Conservation (phyloP, 2,329 filamentous ascomycete genomes). For the Myriosclerotinia scirpicola region DNA sequence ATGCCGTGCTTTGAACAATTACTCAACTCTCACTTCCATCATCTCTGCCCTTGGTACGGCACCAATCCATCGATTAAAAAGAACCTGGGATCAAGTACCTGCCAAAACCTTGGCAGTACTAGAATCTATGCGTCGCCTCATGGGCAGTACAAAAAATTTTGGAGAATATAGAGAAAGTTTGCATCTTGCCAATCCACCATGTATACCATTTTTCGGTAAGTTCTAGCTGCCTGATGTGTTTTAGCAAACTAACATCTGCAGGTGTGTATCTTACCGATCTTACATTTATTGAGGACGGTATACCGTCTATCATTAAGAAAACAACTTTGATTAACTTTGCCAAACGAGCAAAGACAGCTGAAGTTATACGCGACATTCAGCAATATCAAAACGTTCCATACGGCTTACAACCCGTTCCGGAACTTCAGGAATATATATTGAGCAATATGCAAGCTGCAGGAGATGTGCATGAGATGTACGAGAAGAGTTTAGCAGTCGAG, state of each 20-base stretch:
- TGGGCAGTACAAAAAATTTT: conserved; percentile 98
- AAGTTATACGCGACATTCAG: conserved; percentile 97
- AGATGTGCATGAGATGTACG: conserved; percentile 99
- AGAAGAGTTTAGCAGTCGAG: conserved; percentile 90
- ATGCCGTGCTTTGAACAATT: conserved; percentile 93
- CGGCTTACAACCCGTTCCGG: conserved; percentile 80
- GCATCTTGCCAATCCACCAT: conserved; percentile 90
- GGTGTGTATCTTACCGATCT: conserved; percentile 96
- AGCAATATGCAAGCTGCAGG: conserved; percentile 94
- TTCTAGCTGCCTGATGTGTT: conserved; percentile 23
- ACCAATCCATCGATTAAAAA: conserved; percentile 87
- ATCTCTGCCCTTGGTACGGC: conserved; percentile 94
- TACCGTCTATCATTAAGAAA: conserved; percentile 93
- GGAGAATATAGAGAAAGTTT: conserved; percentile 92
- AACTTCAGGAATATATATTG: conserved; percentile 94
- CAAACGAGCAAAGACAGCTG: conserved; percentile 95
- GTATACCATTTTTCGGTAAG: conserved; percentile 96
- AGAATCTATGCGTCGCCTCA: conserved; percentile 89
- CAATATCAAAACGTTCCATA: conserved; percentile 99
- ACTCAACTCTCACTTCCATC: conserved; percentile 94
- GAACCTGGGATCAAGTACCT: conserved; percentile 93
- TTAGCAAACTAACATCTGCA: conserved; percentile 42
- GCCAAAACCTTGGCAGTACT: conserved; percentile 76
- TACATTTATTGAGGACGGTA: conserved; percentile 98
- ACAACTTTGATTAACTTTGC: conserved; percentile 98